phyloP scores from a whole-genome alignment of 169 alveolate genomes.

The Eimeria acervulina region DNA sequence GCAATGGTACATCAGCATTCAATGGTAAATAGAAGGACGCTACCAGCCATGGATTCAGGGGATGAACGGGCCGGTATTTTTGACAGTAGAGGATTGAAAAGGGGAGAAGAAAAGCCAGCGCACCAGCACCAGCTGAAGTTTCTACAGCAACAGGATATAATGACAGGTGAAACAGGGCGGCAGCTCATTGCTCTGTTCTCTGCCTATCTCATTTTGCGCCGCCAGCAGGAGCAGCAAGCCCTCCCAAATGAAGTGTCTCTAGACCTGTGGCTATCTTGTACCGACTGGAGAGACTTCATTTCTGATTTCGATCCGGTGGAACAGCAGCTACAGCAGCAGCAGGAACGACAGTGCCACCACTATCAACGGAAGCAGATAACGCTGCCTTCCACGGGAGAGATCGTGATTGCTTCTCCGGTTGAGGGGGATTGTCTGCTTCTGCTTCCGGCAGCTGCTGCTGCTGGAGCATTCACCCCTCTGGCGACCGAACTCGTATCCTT shows the following conservation, averaged over 20 bases:
- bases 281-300: slow-evolving; percentile 64
- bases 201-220: neutral
- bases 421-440: slow-evolving; percentile 22
- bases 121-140: neutral
- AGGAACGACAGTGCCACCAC: neutral
- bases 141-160: neutral
- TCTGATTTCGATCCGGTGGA: slow-evolving; percentile 45
- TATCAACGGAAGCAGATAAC: slow-evolving; percentile 23
- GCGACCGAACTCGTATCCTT: neutral
- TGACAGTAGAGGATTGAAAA: neutral
- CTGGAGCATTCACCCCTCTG: slow-evolving; percentile 27
- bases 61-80: neutral
- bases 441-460: slow-evolving; percentile 73
- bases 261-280: slow-evolving; percentile 29
- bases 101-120: neutral
- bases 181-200: slow-evolving; percentile 63
- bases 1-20: neutral
- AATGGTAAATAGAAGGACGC: neutral
- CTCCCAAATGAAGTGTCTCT: slow-evolving; percentile 5
- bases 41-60: neutral
- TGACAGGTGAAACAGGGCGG: slow-evolving; percentile 51
- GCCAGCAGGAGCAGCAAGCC: slow-evolving; percentile 57
- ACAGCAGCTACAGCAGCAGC: slow-evolving; percentile 69
- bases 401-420: neutral
- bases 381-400: slow-evolving; percentile 69